phyloP scores from a whole-genome alignment of 768 basidiomycete genomes.

The Rubroboletus pulcherrimus region DNA sequence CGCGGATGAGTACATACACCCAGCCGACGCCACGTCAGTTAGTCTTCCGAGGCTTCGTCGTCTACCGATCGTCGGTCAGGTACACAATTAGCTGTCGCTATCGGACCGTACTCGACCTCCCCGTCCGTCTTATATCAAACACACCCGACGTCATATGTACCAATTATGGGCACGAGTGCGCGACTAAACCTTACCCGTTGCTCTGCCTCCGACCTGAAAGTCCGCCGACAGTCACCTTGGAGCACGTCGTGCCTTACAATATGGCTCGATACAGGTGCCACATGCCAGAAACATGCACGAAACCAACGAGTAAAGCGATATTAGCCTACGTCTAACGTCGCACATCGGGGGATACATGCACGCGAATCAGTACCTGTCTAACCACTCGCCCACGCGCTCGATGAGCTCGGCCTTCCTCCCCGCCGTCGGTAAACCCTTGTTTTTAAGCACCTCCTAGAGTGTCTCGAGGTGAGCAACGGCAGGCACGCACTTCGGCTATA shows the following conservation, averaged over 20 bases:
- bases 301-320: not conserved
- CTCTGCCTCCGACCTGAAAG: not conserved
- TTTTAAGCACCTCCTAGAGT: constrained; percentile 66
- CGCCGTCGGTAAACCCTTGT: constrained; percentile 54
- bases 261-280: not conserved
- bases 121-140: not conserved
- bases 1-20: too few relatives aligned
- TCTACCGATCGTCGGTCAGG: not conserved
- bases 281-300: not conserved
- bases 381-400: constrained; percentile 62
- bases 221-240: not conserved
- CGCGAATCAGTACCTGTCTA: constrained; percentile 36
- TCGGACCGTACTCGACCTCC: not conserved
- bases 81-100: not conserved
- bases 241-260: not conserved
- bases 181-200: not conserved
- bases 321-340: not conserved
- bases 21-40: not conserved
- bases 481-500: not conserved
- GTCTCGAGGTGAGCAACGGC: not conserved
- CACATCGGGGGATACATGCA: not conserved
- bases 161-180: not conserved
- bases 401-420: constrained; percentile 75
- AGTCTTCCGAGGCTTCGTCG: not conserved
- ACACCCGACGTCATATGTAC: not conserved